Base-by-base conservation (phyloP, 768 basidiomycete species). In the Guyanaporus albipodus region DNA sequence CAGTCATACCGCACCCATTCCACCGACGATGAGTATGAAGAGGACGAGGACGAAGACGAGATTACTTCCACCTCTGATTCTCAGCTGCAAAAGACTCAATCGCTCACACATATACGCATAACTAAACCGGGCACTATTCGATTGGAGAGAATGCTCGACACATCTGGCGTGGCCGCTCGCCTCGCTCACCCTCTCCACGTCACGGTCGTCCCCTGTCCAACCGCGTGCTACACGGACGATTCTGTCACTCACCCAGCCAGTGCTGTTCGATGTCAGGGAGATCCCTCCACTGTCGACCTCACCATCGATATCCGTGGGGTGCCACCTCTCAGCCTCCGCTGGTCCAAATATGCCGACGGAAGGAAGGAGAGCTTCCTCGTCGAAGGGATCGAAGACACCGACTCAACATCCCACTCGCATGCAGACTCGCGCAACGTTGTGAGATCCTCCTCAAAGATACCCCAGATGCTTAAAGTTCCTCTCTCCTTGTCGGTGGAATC, bases 161-260 rank as follows among this genome's bases (percentile, higher is more conserved):
- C 74, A 11, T 79, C 81, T 2, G 78, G 80, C 33, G 79, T 81
- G 34, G 83, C 85, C 34, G 89, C 91, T 29, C 82, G 88, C 22
- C 68, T 94, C n/a, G 66, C 76, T 44, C 73, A 76, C 44, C 71
- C 82, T 35, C 73, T 74, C 12, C 79, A 85, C 49, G 76, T 91
- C 26, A 75, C 79, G 0, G 71, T 95, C 35, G 88, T 84, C 11
- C 87, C 91, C 17, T 96, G 93, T 60, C 93, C 93, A 6, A 73
- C 70, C 5, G 90, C 83, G 4, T 76, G 78, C 54, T 93, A 92
- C 58, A 56, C 70, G 0, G 63, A 64, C 1, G 70, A 70, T 19
- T 61, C 67, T 15, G 66, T 75, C 22, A 40, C 47, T 31, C 57
- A 60, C 55, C 48, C 65, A 8, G 60, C 67, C 24, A 64, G 76